These are phyloP conservation scores for Linaria vulgaris DNA, from an alignment of 257 asterid species.

Conservation along the genomic window DNA sequence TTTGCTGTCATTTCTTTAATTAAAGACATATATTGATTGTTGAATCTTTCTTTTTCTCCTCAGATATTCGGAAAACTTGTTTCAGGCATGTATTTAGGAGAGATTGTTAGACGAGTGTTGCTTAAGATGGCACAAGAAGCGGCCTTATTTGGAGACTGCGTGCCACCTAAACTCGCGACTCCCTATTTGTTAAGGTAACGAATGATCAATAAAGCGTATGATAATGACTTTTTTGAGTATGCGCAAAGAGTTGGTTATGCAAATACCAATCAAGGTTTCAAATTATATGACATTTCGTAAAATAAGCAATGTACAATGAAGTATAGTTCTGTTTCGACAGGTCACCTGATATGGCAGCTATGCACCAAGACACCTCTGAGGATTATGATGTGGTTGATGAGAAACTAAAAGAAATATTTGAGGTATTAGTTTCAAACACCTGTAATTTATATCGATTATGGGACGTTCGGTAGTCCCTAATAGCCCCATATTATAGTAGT, in stretches of 20 bases:
- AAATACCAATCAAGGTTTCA: background rate
- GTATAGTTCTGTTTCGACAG: constrained; percentile 25
- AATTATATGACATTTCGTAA: too few relatives aligned
- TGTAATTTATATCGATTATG: background rate
- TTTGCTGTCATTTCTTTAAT: background rate
- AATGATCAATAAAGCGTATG: background rate
- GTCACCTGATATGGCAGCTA: constrained; percentile 85
- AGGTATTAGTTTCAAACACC: constrained; percentile 30
- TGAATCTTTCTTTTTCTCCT: background rate
- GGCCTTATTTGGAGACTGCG: constrained; percentile 53
- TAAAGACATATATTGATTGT: background rate
- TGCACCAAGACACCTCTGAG: constrained; percentile 88
- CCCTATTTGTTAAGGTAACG: constrained; percentile 59
- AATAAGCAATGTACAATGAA: too few relatives aligned
- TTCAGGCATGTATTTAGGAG: constrained; percentile 76
- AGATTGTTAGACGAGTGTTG: constrained; percentile 69
- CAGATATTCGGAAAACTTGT: constrained; percentile 81
- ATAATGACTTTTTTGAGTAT: background rate
- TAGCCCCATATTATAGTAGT: too few relatives aligned
- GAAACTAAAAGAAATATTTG: constrained; percentile 55
- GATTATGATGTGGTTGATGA: constrained; percentile 62
- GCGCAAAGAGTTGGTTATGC: background rate
- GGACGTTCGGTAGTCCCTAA: too few relatives aligned
- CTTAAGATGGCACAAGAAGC: constrained; percentile 66
- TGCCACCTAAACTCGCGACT: constrained; percentile 58